A percentile compares a stretch with the other conserved stretches of the same genome.
Evolutionary conservation across 495 filamentous ascomycete species (phyloP).

Genomic region (Saxophila tyrrhenica): DNA sequence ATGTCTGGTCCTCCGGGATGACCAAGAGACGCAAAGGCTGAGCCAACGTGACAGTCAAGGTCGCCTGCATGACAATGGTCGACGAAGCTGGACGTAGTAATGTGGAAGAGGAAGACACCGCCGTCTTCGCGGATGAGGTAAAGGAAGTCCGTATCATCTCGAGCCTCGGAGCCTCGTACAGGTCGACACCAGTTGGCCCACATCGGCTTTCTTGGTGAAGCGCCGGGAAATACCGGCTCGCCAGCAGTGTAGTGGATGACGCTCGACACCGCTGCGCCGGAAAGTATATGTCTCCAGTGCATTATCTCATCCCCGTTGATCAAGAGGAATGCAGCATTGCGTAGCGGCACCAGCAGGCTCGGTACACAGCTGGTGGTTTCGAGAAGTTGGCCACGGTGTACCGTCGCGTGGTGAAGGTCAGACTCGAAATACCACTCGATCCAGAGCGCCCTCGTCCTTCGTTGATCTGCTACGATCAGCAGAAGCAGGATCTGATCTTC

Average conservation of each 20-base stretch:
- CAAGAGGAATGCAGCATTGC: constrained; percentile 17
- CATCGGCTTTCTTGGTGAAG: constrained; percentile 17
- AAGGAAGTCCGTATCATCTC: constrained; percentile 21
- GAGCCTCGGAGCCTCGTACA: background rate
- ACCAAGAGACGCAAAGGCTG: constrained; percentile 53
- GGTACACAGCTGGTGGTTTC: constrained; percentile 2
- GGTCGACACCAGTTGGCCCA: constrained; percentile 29
- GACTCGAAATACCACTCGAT: constrained; percentile 12
- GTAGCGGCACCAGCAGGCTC: constrained; percentile 17
- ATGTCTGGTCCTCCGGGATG: constrained; percentile 51
- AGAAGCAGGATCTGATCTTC: constrained; percentile 65
- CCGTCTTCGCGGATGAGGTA: constrained; percentile 41
- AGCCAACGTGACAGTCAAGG: constrained; percentile 51
- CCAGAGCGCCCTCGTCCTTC: constrained; percentile 9
- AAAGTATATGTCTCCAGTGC: constrained; percentile 10
- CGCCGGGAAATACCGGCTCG: constrained; percentile 7
- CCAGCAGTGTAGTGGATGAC: background rate
- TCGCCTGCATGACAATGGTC: constrained; percentile 36
- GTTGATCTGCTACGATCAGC: constrained; percentile 45
- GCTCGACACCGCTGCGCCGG: background rate
- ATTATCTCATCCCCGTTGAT: constrained; percentile 9
- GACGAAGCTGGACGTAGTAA: constrained; percentile 33
- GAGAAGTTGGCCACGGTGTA: constrained; percentile 2
- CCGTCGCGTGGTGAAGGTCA: background rate
- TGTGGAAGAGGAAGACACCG: background rate